Evolutionary conservation across 495 filamentous ascomycete species (phyloP).

Genomic region (Hypoxylon perforatum): DNA sequence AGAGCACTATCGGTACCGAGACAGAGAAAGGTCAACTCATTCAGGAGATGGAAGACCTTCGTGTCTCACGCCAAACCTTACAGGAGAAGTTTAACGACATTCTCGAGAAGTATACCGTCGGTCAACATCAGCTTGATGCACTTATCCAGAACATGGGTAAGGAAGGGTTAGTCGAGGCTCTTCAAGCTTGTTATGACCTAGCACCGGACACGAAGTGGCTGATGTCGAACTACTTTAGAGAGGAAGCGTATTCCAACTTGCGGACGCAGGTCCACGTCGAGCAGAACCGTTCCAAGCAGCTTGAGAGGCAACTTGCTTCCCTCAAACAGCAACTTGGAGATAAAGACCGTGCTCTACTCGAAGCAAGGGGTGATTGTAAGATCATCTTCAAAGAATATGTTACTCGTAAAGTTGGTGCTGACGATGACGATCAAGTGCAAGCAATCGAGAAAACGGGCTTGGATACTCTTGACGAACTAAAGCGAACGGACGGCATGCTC

Average conservation of each 20-base stretch:
- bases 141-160: slow-evolving; percentile 56
- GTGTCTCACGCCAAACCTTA: slow-evolving; percentile 46
- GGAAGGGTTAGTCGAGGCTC: slow-evolving; percentile 60
- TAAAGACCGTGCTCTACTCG: slow-evolving; percentile 59
- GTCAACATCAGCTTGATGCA: slow-evolving; percentile 61
- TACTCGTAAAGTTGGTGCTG: slow-evolving; percentile 26
- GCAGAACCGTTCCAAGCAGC: slow-evolving; percentile 53
- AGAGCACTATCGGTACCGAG: slow-evolving; percentile 58
- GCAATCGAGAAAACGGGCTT: slow-evolving; percentile 60
- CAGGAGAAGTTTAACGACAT: slow-evolving; percentile 59
- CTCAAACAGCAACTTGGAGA: slow-evolving; percentile 50
- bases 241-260: slow-evolving; percentile 49
- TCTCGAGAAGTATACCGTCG: slow-evolving; percentile 61
- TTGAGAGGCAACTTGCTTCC: slow-evolving; percentile 50
- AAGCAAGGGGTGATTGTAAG: slow-evolving; percentile 48
- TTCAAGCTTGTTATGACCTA: slow-evolving; percentile 48
- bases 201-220: slow-evolving; percentile 42
- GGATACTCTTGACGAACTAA: slow-evolving; percentile 61
- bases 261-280: slow-evolving; percentile 49
- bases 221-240: slow-evolving; percentile 50
- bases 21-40: slow-evolving; percentile 62
- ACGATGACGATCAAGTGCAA: slow-evolving; percentile 49
- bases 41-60: slow-evolving; percentile 57
- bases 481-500: slow-evolving; percentile 63
- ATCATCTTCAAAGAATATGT: slow-evolving; percentile 37